Percentiles rank a stretch among this genome's conserved stretches.
phyloP scores from a whole-genome alignment of 441 rosid genomes.

The Populus trichocarpa region DNA sequence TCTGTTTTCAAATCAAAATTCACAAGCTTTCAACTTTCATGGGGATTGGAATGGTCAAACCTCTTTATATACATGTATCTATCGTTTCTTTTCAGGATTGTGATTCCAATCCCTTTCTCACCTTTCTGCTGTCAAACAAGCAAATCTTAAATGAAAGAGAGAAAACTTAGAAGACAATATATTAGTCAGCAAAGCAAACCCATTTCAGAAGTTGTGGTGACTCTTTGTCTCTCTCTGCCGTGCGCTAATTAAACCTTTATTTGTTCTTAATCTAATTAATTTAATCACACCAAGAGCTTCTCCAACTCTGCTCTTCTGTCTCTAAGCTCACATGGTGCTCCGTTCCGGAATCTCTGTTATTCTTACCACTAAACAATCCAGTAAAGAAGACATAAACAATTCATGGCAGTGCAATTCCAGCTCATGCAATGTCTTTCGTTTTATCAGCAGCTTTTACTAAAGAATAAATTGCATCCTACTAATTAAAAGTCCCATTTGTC shows the following conservation, averaged over 20 bases:
- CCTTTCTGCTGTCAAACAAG: slow-evolving; percentile 14
- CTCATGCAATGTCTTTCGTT: neutral
- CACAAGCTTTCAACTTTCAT: slow-evolving; percentile 11
- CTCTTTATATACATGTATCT: neutral
- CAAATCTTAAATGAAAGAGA: slow-evolving; percentile 7
- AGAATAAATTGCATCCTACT: too few species aligned
- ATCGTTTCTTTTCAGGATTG: slow-evolving; percentile 19
- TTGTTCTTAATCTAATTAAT: neutral
- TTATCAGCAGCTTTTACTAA: neutral
- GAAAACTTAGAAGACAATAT: slow-evolving; percentile 6
- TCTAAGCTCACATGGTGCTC: neutral
- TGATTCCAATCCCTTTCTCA: slow-evolving; percentile 29
- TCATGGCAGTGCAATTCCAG: slow-evolving; percentile 18
- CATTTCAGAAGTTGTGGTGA: slow-evolving; percentile 33
- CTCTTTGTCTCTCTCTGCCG: neutral
- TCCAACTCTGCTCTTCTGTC: slow-evolving; percentile 3
- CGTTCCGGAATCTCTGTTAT: slow-evolving; percentile 18
- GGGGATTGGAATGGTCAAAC: slow-evolving; percentile 36
- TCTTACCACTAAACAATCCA: neutral
- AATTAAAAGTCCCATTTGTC: neutral
- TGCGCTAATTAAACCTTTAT: neutral
- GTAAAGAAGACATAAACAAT: slow-evolving; percentile 6
- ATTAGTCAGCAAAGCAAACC: slow-evolving; percentile 27
- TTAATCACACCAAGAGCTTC: neutral
- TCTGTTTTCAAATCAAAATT: neutral